Conservation (phyloP, 108 stramenopile species). For the Mayamaea pseudoterrestris region DNA sequence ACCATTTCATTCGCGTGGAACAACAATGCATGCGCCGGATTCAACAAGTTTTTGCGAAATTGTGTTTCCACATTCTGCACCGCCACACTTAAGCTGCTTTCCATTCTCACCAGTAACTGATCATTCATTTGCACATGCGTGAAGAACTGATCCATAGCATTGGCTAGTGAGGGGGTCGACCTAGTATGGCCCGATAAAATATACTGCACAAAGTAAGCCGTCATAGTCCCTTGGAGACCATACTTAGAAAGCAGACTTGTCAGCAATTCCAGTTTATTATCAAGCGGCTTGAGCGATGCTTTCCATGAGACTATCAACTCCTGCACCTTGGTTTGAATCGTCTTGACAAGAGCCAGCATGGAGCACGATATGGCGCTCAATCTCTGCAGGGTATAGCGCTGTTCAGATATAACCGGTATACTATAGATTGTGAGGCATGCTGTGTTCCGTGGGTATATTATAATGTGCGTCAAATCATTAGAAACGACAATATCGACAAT, state of each 20-base stretch:
- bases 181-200: conserved; percentile 55
- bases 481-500: conserved; percentile 19
- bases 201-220: conserved; percentile 32
- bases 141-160: conserved; percentile 81
- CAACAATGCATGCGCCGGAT: conserved; percentile 39
- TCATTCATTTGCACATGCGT: conserved; percentile 71
- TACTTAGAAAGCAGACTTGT: conserved; percentile 42
- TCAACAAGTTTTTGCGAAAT: conserved; percentile 36
- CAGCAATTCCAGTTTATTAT: conserved; percentile 46
- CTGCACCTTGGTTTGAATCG: conserved; percentile 19
- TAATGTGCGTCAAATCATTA: conserved; percentile 23
- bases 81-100: conserved; percentile 31
- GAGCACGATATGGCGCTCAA: conserved; percentile 46
- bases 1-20: conserved; percentile 46
- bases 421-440: conserved; percentile 1
- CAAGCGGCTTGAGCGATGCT: conserved; percentile 54
- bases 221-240: conserved; percentile 24
- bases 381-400: conserved; percentile 45
- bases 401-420: conserved; percentile 3
- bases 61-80: conserved; percentile 52
- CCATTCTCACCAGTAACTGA: conserved; percentile 51
- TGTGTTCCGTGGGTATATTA: not conserved
- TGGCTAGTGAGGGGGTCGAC: conserved; percentile 28
- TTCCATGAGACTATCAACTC: conserved; percentile 42
- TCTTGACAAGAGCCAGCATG: conserved; percentile 33